Evolutionary conservation across 805 yeast species (phyloP), one percentile per base, ranked within the genome.

Genomic region (Cyberlindnera euphorbiiphila): DNA sequence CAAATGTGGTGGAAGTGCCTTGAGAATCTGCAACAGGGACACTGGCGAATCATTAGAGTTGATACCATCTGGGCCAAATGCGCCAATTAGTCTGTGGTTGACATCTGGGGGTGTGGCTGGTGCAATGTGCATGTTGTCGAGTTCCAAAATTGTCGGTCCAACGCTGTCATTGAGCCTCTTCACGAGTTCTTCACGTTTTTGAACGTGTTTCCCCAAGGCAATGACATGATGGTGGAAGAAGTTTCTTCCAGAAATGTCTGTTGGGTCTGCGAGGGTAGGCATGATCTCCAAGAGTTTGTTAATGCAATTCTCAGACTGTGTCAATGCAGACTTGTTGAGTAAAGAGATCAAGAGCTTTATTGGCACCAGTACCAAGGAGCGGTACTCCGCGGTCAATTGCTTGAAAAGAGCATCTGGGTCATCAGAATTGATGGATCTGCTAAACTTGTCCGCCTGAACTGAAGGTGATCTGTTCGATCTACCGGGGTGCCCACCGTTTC

Each of bases 221-320:
- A 89, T 79, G 17, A 89, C 78, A 51, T 81, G 83, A 47, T 85
- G 86, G 57, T 89, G 98, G 51, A 89, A 74, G 52, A 89, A 81
- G 56, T 85, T 89, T 48, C 96, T 71, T 13, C 85, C 85, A 38
- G 82, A 78, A 29, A 89, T 76, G 51, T 88, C 96, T 7, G 77
- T 64, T 0, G 78, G 68, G 49, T 85, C 93, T 31, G 72, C 66
- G 17, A 81, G 58, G 10, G 71, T 66, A 8, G 75, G 74, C 28
- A 78, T 68, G 12, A 66, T 62, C 18, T 64, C 68, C 35, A 82
- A 62, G 25, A 83, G 53, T n/a, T 51, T 59, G 45, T 72, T 81
- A 41, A 85, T 76, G 54, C 87, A 79, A 18, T 65, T 59, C 29
- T 61, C 66, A 4, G 87, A 66, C 39, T 74, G 66, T n/a, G 62